Base-by-base conservation (phyloP, 208 protist species). In the Leishmania aethiopica region DNA sequence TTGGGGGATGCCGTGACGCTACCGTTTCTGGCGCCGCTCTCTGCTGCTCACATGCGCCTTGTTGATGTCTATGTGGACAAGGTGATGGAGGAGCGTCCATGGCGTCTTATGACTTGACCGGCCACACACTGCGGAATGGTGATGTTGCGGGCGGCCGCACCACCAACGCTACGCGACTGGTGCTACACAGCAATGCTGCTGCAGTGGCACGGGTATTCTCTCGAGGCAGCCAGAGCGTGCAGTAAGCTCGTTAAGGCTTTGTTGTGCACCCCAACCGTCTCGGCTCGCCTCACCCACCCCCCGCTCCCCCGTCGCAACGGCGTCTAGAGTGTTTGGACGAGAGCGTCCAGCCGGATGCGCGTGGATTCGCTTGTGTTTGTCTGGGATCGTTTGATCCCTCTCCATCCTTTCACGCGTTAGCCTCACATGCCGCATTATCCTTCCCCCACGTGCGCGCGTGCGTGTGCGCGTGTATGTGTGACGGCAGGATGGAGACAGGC, bases 51-150 rank as follows among this genome's bases (percentile, higher is more conserved):
- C 64, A 90, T 81, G n/a, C 89, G 89, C 53, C 79, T 97, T 42
- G 69, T 96, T 53, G 85, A 81, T n/a, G 69, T 92, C 28, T 93
- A 92, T 55, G 82, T 59, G 76, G 90, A 91, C 62, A 89, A 88
- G 55, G 19, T 1, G 51, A 10, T 40, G 42, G 72, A 45, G 32
- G 51, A 42, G 73, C 35, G 17, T 22, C 51, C 49, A 45, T 77
- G 73, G 32, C 51, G 73, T 25, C 73, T 62, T 37, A 8, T 28
- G 51, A 42, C 35, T 40, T 77, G 73, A 62, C 51, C 7, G 19
- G 19, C 28, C n/a, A 3, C 72, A 17, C 45, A 17, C 7, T 13
- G n/a, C 60, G n/a, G 25, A 15, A 19, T n/a, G 11, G 1, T 10
- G 72, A 76, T 45, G 69, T 73, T 51, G 42, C 15, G 35, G 42